Evolutionary conservation across 1,139 yeast species (phyloP).

Genomic region (Suhomyces taliae): DNA sequence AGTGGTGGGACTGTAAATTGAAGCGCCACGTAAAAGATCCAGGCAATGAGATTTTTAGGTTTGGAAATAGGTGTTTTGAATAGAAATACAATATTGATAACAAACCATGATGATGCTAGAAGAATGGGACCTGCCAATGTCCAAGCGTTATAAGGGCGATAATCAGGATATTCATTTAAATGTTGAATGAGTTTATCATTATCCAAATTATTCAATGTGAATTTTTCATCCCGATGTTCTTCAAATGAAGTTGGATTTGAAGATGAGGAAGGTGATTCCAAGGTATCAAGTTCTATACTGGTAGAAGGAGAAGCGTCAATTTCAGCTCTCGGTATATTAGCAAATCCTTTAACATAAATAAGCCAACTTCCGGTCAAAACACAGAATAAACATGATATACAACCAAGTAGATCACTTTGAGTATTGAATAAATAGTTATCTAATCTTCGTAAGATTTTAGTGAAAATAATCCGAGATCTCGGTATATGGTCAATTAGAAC

Average conservation of each 20-base stretch:
- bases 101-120: constrained; percentile 13
- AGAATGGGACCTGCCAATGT: constrained; percentile 14
- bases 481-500: constrained; percentile 5
- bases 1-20: constrained; percentile 16
- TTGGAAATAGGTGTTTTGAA: constrained; percentile 10
- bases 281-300: constrained; percentile 1
- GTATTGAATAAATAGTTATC: constrained; percentile 7
- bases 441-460: constrained; percentile 5
- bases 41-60: constrained; percentile 14
- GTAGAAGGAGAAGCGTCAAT: neutral
- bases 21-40: constrained; percentile 16
- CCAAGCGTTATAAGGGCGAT: constrained; percentile 12
- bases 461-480: constrained; percentile 3
- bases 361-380: constrained; percentile 8
- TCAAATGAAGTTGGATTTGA: neutral
- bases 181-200: neutral
- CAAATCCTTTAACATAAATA: constrained; percentile 5
- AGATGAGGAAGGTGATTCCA: constrained; percentile 3
- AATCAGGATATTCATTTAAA: constrained; percentile 1
- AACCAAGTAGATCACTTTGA: constrained; percentile 4
- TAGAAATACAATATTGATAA: constrained; percentile 12
- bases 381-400: constrained; percentile 7
- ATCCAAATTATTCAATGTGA: neutral
- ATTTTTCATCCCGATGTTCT: neutral
- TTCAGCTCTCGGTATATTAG: neutral